Conservation (phyloP, 1,284 basidiomycete species). For the Exobasidium cylindrosporum region DNA sequence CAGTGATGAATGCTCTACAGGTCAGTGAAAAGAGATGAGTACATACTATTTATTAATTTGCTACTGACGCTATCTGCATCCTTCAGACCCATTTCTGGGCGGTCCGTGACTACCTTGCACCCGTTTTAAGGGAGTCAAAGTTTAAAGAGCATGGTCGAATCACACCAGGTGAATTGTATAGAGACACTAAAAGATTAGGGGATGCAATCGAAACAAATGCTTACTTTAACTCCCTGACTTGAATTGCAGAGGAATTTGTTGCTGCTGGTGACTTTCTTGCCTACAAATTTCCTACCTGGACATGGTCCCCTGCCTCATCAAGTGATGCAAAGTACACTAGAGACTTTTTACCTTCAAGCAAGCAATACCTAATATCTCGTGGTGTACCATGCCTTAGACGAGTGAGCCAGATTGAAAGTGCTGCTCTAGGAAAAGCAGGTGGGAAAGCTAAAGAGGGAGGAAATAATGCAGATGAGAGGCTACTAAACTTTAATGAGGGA, state of each 20-base stretch:
- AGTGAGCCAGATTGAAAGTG: slow-evolving; percentile 40
- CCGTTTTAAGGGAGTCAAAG: slow-evolving; percentile 93
- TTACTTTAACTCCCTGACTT: neutral
- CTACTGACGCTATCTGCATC: neutral
- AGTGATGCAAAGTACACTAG: slow-evolving; percentile 64
- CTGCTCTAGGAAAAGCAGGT: slow-evolving; percentile 13
- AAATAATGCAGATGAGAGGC: slow-evolving; percentile 9
- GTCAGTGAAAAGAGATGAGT: neutral
- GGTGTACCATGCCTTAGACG: slow-evolving; percentile 51
- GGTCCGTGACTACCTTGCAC: slow-evolving; percentile 91
- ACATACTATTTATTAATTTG: neutral
- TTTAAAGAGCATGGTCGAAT: slow-evolving; percentile 98
- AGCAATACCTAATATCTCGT: slow-evolving; percentile 80
- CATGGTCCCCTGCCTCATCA: slow-evolving; percentile 62
- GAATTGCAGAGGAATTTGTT: slow-evolving; percentile 48
- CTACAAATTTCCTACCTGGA: slow-evolving; percentile 54
- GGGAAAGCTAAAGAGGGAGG: neutral
- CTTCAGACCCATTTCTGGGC: slow-evolving; percentile 79
- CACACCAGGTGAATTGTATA: slow-evolving; percentile 71
- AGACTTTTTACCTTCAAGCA: slow-evolving; percentile 88
- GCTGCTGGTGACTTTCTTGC: slow-evolving; percentile 51
- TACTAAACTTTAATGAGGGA: slow-evolving; percentile 16
- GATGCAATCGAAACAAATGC: too few species aligned
- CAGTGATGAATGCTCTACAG: slow-evolving; percentile 21
- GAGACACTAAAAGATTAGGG: neutral